Evolutionary conservation across 139 green algal species (phyloP).

Genomic region (Chlorella sp.): DNA sequence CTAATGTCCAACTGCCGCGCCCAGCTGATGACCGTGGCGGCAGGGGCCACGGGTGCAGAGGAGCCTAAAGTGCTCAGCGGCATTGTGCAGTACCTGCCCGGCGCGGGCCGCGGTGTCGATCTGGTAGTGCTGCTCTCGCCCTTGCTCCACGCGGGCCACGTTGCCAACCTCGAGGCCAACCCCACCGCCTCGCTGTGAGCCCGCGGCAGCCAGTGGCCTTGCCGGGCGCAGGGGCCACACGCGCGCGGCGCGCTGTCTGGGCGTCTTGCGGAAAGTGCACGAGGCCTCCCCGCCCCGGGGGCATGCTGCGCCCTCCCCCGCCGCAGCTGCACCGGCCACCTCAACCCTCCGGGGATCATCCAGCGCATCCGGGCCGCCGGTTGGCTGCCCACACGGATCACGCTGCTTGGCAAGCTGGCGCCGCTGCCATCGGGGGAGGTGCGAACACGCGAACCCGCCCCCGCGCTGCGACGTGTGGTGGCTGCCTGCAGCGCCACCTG

Average conservation of each 20-base stretch:
- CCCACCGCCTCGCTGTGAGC: slow-evolving; percentile 11
- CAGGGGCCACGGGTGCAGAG: neutral
- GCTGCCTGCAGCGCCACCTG: too few relatives aligned
- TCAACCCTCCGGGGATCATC: slow-evolving; percentile 13
- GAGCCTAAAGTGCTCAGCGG: slow-evolving; percentile 5
- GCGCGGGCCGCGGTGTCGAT: too few relatives aligned
- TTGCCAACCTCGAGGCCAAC: slow-evolving; percentile 1
- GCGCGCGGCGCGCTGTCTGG: too few relatives aligned
- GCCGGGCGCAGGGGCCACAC: too few relatives aligned
- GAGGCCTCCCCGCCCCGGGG: too few relatives aligned
- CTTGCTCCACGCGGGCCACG: neutral
- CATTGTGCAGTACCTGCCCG: slow-evolving; percentile 11
- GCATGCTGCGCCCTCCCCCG: too few relatives aligned
- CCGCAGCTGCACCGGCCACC: slow-evolving; percentile 16
- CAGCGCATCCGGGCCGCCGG: slow-evolving; percentile 15
- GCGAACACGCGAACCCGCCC: neutral
- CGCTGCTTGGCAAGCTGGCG: slow-evolving; percentile 11
- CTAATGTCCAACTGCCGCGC: slow-evolving; percentile 15
- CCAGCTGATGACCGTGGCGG: slow-evolving; percentile 23
- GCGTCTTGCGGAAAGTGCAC: too few relatives aligned
- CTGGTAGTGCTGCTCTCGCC: slow-evolving; percentile 8
- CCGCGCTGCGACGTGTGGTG: too few relatives aligned
- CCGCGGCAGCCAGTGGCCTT: too few relatives aligned
- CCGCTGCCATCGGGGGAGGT: slow-evolving; percentile 14
- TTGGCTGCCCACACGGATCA: slow-evolving; percentile 22